These are phyloP conservation scores for Parietichytrium sp. DNA, from an alignment of 108 stramenopile genomes.

Conservation along the genomic window DNA sequence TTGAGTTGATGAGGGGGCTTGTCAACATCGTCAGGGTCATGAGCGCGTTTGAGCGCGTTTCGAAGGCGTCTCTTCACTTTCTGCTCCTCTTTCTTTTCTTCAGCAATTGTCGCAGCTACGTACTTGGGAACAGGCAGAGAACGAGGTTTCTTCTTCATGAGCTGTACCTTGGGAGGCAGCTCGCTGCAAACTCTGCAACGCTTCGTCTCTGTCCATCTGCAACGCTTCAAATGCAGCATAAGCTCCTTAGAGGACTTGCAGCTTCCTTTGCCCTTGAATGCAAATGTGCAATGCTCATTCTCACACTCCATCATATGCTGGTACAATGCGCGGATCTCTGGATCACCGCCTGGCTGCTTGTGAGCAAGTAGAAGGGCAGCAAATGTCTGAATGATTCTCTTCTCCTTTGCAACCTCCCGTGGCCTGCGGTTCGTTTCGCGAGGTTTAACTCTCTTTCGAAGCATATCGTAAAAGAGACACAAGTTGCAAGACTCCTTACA, in stretches of 20 bases:
- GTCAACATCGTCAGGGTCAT: background rate
- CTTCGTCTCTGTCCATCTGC: background rate
- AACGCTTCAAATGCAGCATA: slow-evolving; percentile 1
- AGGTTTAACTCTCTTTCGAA: background rate
- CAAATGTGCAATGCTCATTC: background rate
- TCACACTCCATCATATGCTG: slow-evolving; percentile 6
- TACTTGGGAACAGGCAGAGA: background rate
- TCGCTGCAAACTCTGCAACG: slow-evolving; percentile 21
- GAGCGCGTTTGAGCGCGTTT: background rate
- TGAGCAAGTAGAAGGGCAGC: background rate
- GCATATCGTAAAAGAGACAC: background rate
- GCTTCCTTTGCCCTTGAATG: background rate
- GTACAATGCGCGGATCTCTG: background rate
- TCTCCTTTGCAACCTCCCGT: background rate
- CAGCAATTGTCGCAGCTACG: background rate
- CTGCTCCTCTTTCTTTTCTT: background rate
- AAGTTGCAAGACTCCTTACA: slow-evolving; percentile 21
- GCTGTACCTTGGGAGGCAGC: slow-evolving; percentile 7
- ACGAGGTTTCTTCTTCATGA: slow-evolving; percentile 28
- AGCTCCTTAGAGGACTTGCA: slow-evolving; percentile 2
- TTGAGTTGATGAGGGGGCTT: no score
- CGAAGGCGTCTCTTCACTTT: background rate
- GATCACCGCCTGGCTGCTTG: background rate
- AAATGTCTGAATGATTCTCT: background rate
- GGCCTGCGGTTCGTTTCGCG: background rate